Conservation (phyloP, 1,139 yeast species). For the Magnusiomyces suaveolens region DNA sequence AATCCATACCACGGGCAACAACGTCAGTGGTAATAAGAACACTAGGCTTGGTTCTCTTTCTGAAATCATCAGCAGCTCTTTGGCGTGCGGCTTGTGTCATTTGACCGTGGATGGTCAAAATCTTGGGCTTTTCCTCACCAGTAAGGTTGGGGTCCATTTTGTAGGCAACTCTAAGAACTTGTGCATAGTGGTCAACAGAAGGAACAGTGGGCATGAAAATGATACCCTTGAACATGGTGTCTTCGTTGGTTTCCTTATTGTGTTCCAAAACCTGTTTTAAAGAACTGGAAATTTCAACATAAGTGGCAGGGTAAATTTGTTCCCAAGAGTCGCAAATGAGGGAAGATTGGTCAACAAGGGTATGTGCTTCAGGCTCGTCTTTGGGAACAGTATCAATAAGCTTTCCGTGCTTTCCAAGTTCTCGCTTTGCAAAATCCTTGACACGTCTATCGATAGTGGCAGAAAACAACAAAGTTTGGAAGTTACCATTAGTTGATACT, state of each 20-base stretch:
- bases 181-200: conserved; percentile 49
- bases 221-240: conserved; percentile 56
- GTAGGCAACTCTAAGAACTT: conserved; percentile 25
- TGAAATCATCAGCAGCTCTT: conserved; percentile 46
- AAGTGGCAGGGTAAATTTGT: conserved; percentile 30
- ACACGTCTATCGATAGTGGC: conserved; percentile 77
- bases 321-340: conserved; percentile 39
- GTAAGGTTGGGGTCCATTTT: conserved; percentile 15
- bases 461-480: conserved; percentile 69
- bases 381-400: conserved; percentile 69
- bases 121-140: conserved; percentile 12
- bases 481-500: conserved; percentile 28
- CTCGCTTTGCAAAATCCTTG: conserved; percentile 50
- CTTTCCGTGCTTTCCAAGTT: conserved; percentile 54
- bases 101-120: conserved; percentile 54
- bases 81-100: conserved; percentile 58
- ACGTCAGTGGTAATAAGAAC: conserved; percentile 81
- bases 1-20: conserved; percentile 94
- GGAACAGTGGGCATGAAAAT: conserved; percentile 73
- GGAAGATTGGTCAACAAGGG: conserved; percentile 61
- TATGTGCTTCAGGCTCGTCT: conserved; percentile 68
- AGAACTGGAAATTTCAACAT: conserved; percentile 25
- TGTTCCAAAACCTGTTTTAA: conserved; percentile 25
- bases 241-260: conserved; percentile 21
- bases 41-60: conserved; percentile 40